Evolutionary conservation across 2,329 filamentous ascomycete species (phyloP), one percentile per base, ranked within the genome.

Genomic region (Onygenales sp.): DNA sequence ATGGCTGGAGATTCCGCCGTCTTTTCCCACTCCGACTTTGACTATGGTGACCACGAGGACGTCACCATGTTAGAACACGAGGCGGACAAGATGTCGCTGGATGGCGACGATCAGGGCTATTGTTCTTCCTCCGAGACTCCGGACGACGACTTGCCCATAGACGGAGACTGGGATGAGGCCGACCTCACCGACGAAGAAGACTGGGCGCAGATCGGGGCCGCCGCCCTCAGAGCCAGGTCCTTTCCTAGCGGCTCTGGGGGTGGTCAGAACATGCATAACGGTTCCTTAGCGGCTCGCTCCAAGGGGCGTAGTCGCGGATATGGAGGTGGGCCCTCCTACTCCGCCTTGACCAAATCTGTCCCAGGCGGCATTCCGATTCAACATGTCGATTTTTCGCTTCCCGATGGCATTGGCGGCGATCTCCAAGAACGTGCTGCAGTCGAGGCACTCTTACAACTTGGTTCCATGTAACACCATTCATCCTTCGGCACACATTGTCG

Each of bases 161-260:
- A 84, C 62, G 86, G 89, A 61, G 86, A 94, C 65, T 83, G 88
- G 56, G 85, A 87, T 60, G 89, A 96, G 49, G 86, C 87, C 61
- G 89, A 95, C 65, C 81, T 88, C 55, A 97, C 93, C 27, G 93
- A 97, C 66, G 89, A 96, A 66, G 92, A 97, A 71, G 91, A 97
- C 71, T 96, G 92, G 91, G 89, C 87, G 46, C 83, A 87, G 51
- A 86, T 95, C 57, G 92, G 90, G 52, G 89, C 91, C 33, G 89
- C 87, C 52, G 88, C 89, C 59, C 79, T 96, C 61, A 84, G 91
- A 72, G 84, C 78, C 70, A 80, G 72, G 73, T 83, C 69, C 65
- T 74, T 73, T 62, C 69, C 65, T 64, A 69, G 60, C 67, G 76
- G 68, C 70, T 76, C 66, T 54, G 68, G 67, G 36, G 72, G 72